Percentiles rank a stretch among this genome's conserved stretches.
Conservation (phyloP, 768 basidiomycete species). For the Cystofilobasidium capitatum region DNA sequence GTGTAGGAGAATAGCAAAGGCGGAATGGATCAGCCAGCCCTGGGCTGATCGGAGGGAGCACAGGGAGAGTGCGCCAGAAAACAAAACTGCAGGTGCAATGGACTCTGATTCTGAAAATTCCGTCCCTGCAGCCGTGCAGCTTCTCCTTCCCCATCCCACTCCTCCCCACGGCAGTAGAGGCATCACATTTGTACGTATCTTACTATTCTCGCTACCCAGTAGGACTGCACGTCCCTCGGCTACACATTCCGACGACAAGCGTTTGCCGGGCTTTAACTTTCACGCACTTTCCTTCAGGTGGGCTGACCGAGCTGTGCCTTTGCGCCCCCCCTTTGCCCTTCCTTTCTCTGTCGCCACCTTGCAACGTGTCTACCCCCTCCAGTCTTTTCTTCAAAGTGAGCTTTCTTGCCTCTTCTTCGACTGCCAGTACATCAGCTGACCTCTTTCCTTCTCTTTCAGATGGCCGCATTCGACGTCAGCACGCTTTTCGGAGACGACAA, state of each 20-base stretch:
- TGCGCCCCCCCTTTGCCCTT: background rate
- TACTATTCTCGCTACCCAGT: background rate
- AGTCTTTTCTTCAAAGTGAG: background rate
- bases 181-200: background rate
- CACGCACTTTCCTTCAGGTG: too few relatives aligned
- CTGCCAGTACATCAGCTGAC: background rate
- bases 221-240: background rate
- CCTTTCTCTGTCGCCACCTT: background rate
- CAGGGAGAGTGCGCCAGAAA: too few relatives aligned
- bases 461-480: conserved; percentile 22
- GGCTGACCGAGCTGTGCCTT: too few relatives aligned
- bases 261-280: too few relatives aligned
- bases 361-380: background rate
- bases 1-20: background rate
- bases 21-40: too few relatives aligned
- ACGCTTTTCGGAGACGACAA: conserved; percentile 26
- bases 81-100: too few relatives aligned
- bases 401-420: background rate
- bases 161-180: conserved; percentile 8
- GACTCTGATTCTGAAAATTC: too few relatives aligned
- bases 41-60: too few relatives aligned
- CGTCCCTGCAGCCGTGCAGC: too few relatives aligned
- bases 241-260: background rate
- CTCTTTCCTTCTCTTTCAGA: conserved; percentile 3
- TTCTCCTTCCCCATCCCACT: background rate